These are phyloP conservation scores for Cryomyces minteri DNA, from an alignment of 495 filamentous ascomycete species.

Conservation along the genomic window DNA sequence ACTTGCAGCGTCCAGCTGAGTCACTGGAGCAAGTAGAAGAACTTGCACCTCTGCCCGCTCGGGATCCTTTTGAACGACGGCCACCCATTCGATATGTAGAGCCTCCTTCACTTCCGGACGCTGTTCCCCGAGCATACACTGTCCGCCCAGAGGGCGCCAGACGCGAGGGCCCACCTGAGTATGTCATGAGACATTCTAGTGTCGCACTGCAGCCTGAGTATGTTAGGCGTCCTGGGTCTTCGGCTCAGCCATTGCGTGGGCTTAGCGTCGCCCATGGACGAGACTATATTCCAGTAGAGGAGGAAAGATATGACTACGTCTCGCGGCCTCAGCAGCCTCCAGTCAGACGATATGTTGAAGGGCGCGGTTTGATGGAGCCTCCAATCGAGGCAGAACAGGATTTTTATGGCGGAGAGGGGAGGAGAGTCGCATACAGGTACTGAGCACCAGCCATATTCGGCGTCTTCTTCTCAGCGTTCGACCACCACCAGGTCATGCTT, in stretches of 20 bases:
- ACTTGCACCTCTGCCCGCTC: conserved; percentile 2
- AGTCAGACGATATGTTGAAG: not conserved
- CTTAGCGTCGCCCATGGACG: not conserved
- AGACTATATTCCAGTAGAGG: not conserved
- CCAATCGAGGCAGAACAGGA: not conserved
- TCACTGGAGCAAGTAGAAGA: conserved; percentile 20
- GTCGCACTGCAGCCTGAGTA: not conserved
- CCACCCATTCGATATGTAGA: conserved; percentile 10
- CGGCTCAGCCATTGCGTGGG: not conserved
- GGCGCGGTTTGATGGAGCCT: no score
- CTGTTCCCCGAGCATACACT: conserved; percentile 9
- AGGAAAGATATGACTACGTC: not conserved
- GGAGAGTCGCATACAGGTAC: not conserved
- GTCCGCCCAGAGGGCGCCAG: conserved; percentile 13
- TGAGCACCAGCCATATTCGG: not conserved
- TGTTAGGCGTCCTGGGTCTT: not conserved
- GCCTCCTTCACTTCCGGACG: conserved; percentile 8
- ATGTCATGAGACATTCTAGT: not conserved
- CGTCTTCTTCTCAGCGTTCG: no score
- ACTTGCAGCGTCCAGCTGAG: conserved; percentile 24
- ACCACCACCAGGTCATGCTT: no score
- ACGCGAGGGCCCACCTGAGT: not conserved
- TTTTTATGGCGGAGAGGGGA: not conserved
- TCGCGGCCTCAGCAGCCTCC: not conserved
- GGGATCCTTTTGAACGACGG: conserved; percentile 6